Evolutionary conservation across 73 alveolate genomes (phyloP).

Genomic region (Tetrahymena elliotti): DNA sequence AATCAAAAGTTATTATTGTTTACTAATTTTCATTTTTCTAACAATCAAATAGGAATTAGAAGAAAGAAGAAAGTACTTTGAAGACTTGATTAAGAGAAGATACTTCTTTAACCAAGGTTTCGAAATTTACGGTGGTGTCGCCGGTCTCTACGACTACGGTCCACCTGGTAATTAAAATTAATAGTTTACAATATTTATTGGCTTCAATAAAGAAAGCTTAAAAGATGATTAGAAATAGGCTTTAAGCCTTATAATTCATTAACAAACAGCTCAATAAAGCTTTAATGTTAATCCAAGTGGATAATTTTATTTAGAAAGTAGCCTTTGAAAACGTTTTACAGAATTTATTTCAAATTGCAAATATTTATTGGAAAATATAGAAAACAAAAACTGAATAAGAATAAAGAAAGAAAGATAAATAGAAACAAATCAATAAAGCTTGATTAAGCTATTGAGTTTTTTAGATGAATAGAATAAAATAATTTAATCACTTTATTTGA

Average conservation of each 20-base stretch:
- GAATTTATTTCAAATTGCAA: too few relatives aligned
- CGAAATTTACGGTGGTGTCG: conserved; percentile 97
- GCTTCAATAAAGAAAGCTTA: background rate
- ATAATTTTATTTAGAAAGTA: background rate
- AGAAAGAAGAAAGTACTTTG: conserved; percentile 19
- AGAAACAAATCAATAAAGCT: too few relatives aligned
- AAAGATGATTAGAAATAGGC: background rate
- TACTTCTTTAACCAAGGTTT: conserved; percentile 56
- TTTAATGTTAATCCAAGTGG: too few relatives aligned
- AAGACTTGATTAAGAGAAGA: conserved; percentile 34
- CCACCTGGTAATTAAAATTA: conserved; percentile 57
- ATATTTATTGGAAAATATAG: too few relatives aligned
- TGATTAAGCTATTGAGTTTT: too few relatives aligned
- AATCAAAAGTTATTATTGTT: background rate
- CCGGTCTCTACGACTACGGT: conserved; percentile 99
- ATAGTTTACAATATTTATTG: background rate
- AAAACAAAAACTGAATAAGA: background rate
- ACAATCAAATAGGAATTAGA: conserved; percentile 3
- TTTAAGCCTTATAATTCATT: background rate
- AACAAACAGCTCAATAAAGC: too few relatives aligned
- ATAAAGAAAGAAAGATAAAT: background rate
- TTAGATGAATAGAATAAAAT: too few relatives aligned
- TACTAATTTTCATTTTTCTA: background rate
- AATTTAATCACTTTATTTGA: too few relatives aligned
- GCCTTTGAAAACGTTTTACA: background rate